Evolutionary conservation across 2,329 filamentous ascomycete genomes (phyloP).

Genomic region (Neurospora sp.): DNA sequence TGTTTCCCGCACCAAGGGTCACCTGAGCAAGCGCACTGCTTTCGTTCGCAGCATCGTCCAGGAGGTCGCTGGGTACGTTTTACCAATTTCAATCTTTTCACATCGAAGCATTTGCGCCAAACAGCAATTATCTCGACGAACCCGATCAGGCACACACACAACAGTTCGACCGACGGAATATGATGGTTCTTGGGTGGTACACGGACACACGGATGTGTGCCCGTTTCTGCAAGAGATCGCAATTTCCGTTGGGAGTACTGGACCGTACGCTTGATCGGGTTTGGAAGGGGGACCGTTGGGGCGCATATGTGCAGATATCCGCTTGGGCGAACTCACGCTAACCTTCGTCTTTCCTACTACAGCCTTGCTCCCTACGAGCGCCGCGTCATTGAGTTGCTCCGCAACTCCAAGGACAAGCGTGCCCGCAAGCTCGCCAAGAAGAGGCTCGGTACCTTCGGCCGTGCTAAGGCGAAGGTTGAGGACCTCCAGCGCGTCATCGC

Average conservation of each 20-base stretch:
- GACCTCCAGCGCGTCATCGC: slow-evolving; percentile 97
- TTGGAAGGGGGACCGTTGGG: not conserved
- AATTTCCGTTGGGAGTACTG: not conserved
- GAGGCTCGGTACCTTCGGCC: slow-evolving; percentile 97
- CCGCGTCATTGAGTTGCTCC: slow-evolving; percentile 96
- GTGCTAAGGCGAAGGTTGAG: slow-evolving; percentile 99
- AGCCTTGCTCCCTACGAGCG: slow-evolving; percentile 93
- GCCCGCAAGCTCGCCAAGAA: slow-evolving; percentile 99
- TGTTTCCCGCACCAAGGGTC: slow-evolving; percentile 82
- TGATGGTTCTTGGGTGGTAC: not conserved
- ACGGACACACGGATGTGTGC: not conserved
- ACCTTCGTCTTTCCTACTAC: slow-evolving; percentile 2
- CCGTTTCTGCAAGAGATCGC: not conserved
- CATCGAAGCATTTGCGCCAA: not conserved
- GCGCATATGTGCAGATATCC: not conserved
- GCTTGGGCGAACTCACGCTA: slow-evolving; percentile 1
- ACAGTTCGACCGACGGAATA: not conserved
- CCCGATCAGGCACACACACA: not conserved
- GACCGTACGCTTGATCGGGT: not conserved
- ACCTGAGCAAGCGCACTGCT: slow-evolving; percentile 90
- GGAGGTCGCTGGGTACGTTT: slow-evolving; percentile 85
- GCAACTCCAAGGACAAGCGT: slow-evolving; percentile 99
- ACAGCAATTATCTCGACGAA: not conserved
- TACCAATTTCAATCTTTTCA: not conserved
- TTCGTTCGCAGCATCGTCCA: slow-evolving; percentile 97